Percentiles rank a stretch among this genome's conserved stretches.
These are phyloP conservation scores for Nakaseomyces glabratus DNA, from an alignment of 1,139 yeast genomes.

Conservation along the genomic window DNA sequence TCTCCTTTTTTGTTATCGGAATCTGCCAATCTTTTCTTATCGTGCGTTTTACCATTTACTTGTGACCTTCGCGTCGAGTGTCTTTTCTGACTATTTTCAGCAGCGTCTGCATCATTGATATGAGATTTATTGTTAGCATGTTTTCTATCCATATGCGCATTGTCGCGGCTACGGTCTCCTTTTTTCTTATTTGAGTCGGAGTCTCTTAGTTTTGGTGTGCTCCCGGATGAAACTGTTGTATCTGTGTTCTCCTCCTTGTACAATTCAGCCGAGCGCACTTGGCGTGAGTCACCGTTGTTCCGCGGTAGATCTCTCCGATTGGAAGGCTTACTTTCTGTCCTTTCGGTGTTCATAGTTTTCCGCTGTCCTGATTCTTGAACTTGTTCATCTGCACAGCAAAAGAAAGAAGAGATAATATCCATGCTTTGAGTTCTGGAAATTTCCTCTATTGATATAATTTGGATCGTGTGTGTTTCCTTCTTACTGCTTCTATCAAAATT, in stretches of 20 bases:
- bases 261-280: not conserved
- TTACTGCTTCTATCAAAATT: too few relatives aligned
- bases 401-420: slow-evolving; percentile 10
- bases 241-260: slow-evolving; percentile 3
- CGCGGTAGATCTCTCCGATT: not conserved
- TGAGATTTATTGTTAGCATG: too few relatives aligned
- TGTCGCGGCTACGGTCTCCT: too few relatives aligned
- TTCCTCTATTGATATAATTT: slow-evolving; percentile 1
- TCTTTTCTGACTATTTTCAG: too few relatives aligned
- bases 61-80: too few relatives aligned
- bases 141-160: too few relatives aligned
- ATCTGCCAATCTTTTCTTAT: not conserved
- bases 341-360: not conserved
- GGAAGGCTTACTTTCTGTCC: not conserved
- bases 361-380: too few relatives aligned
- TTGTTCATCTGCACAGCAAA: slow-evolving; percentile 9
- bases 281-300: not conserved
- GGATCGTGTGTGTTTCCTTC: not conserved
- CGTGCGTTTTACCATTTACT: not conserved
- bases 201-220: too few relatives aligned
- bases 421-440: too few relatives aligned
- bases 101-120: too few relatives aligned
- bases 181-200: too few relatives aligned
- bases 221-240: not conserved
- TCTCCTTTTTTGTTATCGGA: too few relatives aligned